Evolutionary conservation across 2,329 filamentous ascomycete genomes (phyloP).

Genomic region (Colletotrichum abscissum): DNA sequence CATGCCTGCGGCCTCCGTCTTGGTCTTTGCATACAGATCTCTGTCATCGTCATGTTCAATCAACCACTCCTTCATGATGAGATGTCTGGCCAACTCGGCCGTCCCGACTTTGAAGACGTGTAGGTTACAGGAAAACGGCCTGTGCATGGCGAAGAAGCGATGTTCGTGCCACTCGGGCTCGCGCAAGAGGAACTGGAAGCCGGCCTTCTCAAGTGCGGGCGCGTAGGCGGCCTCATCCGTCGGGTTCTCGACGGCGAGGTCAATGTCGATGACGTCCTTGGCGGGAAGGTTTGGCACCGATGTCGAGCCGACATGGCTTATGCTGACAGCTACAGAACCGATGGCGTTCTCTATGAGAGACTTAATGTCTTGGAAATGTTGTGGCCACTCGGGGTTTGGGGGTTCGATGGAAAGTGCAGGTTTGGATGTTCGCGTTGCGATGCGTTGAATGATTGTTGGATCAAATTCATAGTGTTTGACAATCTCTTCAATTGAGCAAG

Average conservation of each 20-base stretch:
- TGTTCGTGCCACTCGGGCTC: slow-evolving; percentile 61
- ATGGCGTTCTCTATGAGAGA: slow-evolving; percentile 49
- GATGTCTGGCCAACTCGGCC: slow-evolving; percentile 55
- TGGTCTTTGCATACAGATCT: slow-evolving; percentile 51
- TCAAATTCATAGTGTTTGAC: slow-evolving; percentile 42
- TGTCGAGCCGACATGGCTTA: slow-evolving; percentile 63
- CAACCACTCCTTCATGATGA: slow-evolving; percentile 59
- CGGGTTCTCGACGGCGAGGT: slow-evolving; percentile 55
- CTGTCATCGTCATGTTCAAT: slow-evolving; percentile 49
- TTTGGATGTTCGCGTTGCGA: slow-evolving; percentile 41
- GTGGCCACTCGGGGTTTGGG: slow-evolving; percentile 50
- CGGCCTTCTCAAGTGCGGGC: slow-evolving; percentile 52
- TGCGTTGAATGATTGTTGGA: slow-evolving; percentile 38
- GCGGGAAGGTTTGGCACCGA: slow-evolving; percentile 60
- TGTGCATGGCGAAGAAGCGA: slow-evolving; percentile 54
- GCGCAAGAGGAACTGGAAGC: slow-evolving; percentile 58
- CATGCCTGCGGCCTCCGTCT: slow-evolving; percentile 48
- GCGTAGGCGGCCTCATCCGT: slow-evolving; percentile 56
- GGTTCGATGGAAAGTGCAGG: slow-evolving; percentile 46
- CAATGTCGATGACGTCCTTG: slow-evolving; percentile 64
- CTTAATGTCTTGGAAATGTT: slow-evolving; percentile 44
- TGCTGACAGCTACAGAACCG: slow-evolving; percentile 44
- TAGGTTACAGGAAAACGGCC: slow-evolving; percentile 53
- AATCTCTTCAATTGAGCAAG: slow-evolving; percentile 39
- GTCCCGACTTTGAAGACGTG: slow-evolving; percentile 59